Conservation (phyloP, 805 yeast genomes). For the Wickerhamiella musiphila region DNA sequence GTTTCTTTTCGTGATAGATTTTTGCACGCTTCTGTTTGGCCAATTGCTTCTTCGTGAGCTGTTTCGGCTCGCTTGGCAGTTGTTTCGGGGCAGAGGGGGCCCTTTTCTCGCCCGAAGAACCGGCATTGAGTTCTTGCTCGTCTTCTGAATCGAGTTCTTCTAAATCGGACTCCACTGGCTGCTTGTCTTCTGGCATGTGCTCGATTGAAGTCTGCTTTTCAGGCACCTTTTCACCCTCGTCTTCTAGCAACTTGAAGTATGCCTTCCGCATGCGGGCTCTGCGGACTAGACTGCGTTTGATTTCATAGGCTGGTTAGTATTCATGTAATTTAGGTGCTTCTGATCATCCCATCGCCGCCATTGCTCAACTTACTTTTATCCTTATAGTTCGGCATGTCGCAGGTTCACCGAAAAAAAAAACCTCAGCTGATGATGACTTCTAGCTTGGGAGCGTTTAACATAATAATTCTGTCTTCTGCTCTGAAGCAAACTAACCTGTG, state of each 20-base stretch:
- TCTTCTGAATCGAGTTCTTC: constrained; percentile 10
- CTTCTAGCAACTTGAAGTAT: constrained; percentile 61
- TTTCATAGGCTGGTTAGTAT: constrained; percentile 34
- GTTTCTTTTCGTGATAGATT: constrained; percentile 24
- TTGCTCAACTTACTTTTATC: no score
- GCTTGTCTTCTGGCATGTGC: no score
- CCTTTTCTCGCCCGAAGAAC: constrained; percentile 3
- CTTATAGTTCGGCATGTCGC: no score
- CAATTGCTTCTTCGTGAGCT: constrained; percentile 22
- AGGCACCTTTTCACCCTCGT: constrained; percentile 46
- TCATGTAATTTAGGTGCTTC: no score
- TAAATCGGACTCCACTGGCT: constrained; percentile 3
- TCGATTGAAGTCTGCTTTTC: constrained; percentile 23
- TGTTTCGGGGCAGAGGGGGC: constrained; percentile 5
- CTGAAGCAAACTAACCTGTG: no score
- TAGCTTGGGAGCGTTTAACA: no score
- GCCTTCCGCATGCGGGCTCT: constrained; percentile 66
- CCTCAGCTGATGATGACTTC: no score
- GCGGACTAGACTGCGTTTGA: constrained; percentile 58
- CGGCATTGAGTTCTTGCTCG: constrained; percentile 9
- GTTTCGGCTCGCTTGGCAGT: constrained; percentile 10
- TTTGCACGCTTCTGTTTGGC: constrained; percentile 29
- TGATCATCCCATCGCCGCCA: no score
- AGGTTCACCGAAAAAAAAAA: no score
- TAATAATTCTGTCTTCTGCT: no score